A percentile compares a stretch with the other conserved stretches of the same genome.
phyloP scores from a whole-genome alignment of 2,329 filamentous ascomycete genomes.

The Aureobasidium sp. region DNA sequence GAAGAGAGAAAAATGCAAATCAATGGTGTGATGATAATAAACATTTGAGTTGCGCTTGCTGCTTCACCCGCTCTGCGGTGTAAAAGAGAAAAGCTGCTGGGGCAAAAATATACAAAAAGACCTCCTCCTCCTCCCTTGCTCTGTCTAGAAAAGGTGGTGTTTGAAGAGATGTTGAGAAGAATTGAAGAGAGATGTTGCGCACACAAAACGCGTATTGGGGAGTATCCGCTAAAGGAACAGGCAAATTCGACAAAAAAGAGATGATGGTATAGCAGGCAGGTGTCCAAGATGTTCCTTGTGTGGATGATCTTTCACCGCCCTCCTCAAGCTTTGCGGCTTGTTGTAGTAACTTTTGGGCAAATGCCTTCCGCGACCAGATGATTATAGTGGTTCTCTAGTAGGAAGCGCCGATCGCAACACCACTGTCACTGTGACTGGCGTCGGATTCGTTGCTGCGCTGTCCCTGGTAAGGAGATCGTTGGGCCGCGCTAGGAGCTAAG shows the following conservation, averaged over 20 bases:
- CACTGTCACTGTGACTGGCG: slow-evolving; percentile 19
- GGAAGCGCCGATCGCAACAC: slow-evolving; percentile 19
- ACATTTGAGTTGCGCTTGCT: not conserved
- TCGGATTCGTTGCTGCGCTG: slow-evolving; percentile 16
- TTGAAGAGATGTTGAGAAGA: not conserved
- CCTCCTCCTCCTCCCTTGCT: not conserved
- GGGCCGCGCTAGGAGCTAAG: slow-evolving; percentile 1
- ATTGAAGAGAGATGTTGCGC: not conserved
- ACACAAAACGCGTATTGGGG: not conserved
- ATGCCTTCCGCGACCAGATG: not conserved
- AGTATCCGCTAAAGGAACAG: slow-evolving; percentile 11
- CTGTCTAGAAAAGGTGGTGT: not conserved
- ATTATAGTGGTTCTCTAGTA: slow-evolving; percentile 14
- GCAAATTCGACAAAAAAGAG: not conserved
- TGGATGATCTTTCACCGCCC: no score
- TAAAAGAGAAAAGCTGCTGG: not conserved
- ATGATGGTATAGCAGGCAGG: not conserved
- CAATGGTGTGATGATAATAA: not conserved
- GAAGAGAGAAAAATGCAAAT: not conserved
- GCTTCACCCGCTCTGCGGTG: not conserved
- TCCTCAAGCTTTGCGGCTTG: not conserved
- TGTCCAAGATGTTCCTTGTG: not conserved
- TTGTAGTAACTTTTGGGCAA: not conserved
- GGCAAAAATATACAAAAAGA: not conserved
- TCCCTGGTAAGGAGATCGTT: slow-evolving; percentile 11